A percentile compares a stretch with the other conserved stretches of the same genome.
Conservation (phyloP, 345 rosid genomes). For the Syzygium aqueum region DNA sequence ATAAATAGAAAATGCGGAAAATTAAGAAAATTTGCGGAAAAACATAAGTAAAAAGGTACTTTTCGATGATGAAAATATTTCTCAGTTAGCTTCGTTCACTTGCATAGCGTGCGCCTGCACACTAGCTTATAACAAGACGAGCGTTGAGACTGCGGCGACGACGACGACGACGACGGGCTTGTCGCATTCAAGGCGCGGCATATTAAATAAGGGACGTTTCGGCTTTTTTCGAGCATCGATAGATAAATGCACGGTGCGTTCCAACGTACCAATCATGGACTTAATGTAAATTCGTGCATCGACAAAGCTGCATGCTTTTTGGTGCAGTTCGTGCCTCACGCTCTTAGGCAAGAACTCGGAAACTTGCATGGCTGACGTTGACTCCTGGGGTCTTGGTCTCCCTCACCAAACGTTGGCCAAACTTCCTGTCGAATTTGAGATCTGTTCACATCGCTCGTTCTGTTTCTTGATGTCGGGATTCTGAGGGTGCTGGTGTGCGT, state of each 20-base stretch:
- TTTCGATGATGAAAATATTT: accelerated
- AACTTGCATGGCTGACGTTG: too few species aligned
- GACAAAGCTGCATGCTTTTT: too few species aligned
- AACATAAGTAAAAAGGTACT: neutral
- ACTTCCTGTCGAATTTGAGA: neutral
- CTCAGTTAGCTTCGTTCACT: neutral
- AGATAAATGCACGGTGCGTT: too few species aligned
- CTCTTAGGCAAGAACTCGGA: too few species aligned
- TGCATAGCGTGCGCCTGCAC: neutral
- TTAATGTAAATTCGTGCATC: too few species aligned
- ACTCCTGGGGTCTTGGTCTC: too few species aligned
- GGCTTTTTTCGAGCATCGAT: neutral
- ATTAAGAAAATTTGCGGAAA: neutral
- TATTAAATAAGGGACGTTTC: neutral
- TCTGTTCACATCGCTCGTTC: neutral
- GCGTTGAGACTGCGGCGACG: neutral
- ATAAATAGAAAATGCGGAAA: neutral
- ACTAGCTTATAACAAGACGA: neutral
- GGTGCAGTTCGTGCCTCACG: too few species aligned
- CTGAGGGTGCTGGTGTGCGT: neutral
- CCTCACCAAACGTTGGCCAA: too few species aligned
- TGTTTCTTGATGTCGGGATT: neutral
- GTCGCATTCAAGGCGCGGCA: neutral
- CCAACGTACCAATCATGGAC: too few species aligned
- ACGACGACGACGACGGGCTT: neutral